Base-by-base conservation (phyloP, 371 early-diverging fungal species). In the Saksenaea oblongispora region DNA sequence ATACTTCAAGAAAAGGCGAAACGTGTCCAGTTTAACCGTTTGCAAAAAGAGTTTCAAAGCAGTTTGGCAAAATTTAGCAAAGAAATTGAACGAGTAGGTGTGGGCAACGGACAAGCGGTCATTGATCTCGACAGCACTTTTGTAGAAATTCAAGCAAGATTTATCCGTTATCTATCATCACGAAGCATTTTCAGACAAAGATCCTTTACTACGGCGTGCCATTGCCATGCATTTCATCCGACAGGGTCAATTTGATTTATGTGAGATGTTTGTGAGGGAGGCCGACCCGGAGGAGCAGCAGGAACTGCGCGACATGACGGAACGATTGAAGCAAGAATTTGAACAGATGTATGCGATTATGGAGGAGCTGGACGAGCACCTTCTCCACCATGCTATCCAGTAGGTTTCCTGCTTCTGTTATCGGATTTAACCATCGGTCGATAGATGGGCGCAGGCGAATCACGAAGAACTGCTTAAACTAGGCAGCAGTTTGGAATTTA, bases 211-310 rank as follows among this genome's bases (percentile, higher is more conserved):
- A 35, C 70, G 79, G 41, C 79, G 76, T 26, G 79, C 91, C 9
- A 69, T 96, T 18, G 87, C 87, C 5, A 61, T 80, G 62, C 95
- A 96, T 61, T 92, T 96, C 67, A 83, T 95, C 34, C 84, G 95
- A n/a, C 89, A 95, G 71, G 97, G 97, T 17, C 83, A 91, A 41
- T 95, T 93, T 70, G 88, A 85, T 17, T 67, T 92, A 17, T 93
- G 87, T 22, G 84, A 89, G 27, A 67, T 78, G 10, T 89, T 91
- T 63, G 59, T 82, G 64, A 62, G 74, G 60, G 67, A 82, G 70
- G 80, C 86, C 60, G 78, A 64, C 56, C 67, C 77, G 26, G 61
- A 64, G 4, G 55, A 70, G 11, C 72, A 75, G 31, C 64, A 74
- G 35, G 72, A 69, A 27, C 59, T 75, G n/a, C 66, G 70, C 31